These are phyloP conservation scores for Rhizopogon vulgaris DNA, from an alignment of 768 basidiomycete species.

Conservation along the genomic window DNA sequence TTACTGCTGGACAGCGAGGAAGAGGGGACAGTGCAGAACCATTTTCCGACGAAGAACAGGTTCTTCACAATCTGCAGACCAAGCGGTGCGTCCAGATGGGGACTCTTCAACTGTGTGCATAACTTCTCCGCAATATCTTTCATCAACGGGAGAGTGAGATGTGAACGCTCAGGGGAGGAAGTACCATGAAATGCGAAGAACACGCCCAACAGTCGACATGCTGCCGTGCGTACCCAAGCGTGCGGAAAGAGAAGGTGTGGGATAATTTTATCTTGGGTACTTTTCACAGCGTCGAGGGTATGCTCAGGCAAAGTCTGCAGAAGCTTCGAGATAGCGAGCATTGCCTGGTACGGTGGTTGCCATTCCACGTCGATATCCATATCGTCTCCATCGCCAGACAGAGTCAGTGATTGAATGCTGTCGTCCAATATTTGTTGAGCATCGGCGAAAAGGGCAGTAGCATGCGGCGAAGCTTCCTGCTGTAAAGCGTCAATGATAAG, in stretches of 20 bases:
- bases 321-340: slow-evolving; percentile 61
- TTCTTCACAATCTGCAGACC: slow-evolving; percentile 88
- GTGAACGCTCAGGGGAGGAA: slow-evolving; percentile 22
- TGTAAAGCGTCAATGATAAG: slow-evolving; percentile 69
- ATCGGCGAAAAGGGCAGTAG: slow-evolving; percentile 50
- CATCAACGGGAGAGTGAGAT: slow-evolving; percentile 52
- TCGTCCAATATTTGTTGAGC: slow-evolving; percentile 38
- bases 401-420: slow-evolving; percentile 35
- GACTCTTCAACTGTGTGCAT: slow-evolving; percentile 75
- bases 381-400: slow-evolving; percentile 33
- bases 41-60: slow-evolving; percentile 86
- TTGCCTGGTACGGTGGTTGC: slow-evolving; percentile 77
- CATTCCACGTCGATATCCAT: slow-evolving; percentile 63
- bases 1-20: slow-evolving; percentile 12
- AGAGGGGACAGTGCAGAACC: slow-evolving; percentile 49
- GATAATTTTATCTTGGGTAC: slow-evolving; percentile 61
- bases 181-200: slow-evolving; percentile 47
- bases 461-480: slow-evolving; percentile 36
- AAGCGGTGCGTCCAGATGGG: slow-evolving; percentile 66
- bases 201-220: slow-evolving; percentile 69
- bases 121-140: slow-evolving; percentile 68
- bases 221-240: slow-evolving; percentile 84
- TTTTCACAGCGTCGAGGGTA: slow-evolving; percentile 35
- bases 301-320: slow-evolving; percentile 50
- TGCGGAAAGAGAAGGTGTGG: slow-evolving; percentile 82